Base-by-base conservation (phyloP, 2,329 filamentous ascomycete genomes). In the Fusarium xyrophilum region DNA sequence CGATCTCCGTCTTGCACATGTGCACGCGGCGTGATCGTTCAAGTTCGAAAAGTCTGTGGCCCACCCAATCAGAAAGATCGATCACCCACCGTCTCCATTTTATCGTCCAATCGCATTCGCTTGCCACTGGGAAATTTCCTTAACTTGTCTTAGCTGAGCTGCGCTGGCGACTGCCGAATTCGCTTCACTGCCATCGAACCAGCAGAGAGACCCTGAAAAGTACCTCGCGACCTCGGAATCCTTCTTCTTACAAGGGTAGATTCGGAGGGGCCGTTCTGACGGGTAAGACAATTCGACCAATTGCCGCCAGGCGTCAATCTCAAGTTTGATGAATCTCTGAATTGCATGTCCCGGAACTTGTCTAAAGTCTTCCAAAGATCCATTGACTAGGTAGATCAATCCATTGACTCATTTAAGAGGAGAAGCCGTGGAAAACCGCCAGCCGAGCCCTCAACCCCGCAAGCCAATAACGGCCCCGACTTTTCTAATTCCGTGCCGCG, bases 401-500 rank as follows among this genome's bases (percentile, higher is more conserved):
- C 42, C 17, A 27, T 27, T 47, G 30, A 35, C 30, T 25, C 17
- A 19, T 30, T 21, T 8, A 32, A 32, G 14, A 32, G 14, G 23
- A 19, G 43, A 39, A 39, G 36, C 47, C 28, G 43, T 33, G 33
- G 56, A 68, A 61, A 65, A 64, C 48, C 60, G 36, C 17, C 46
- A 48, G 35, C 35, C 35, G 12, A 19, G 25, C 48, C 27, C 35
- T 17, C 27, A 32, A 25, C 57, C 60, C 51, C 46, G 40, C 61
- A 44, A 44, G 36, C 75, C 74, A 77, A 76, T 76, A 65, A 72
- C 43, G 50, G 56, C 57, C n/a, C 61, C 54, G 40, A 54, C 53
- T 72, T 77, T 77, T 60, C 69, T 57, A 77, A 77, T 76, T 46
- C 46, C 46, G 55, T 65, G 63, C 44, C 27, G 30, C 17, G 27